Conservation (phyloP, 768 basidiomycete genomes). For the Udeniomyces megalosporus region DNA sequence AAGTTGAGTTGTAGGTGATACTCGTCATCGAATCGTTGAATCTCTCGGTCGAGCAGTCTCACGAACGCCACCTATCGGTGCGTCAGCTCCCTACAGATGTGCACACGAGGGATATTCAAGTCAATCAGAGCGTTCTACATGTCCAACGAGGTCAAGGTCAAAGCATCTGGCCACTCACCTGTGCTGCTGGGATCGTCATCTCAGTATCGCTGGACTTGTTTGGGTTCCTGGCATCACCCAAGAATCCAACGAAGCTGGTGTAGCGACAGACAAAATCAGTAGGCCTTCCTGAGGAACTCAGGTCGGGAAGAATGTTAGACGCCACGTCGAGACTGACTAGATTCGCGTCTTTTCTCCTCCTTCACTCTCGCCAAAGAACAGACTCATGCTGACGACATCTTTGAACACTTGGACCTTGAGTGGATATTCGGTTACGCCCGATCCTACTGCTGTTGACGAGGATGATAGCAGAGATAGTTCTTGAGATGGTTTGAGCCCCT, state of each 20-base stretch:
- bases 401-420: conserved; percentile 11
- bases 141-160: neutral
- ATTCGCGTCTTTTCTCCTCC: conserved; percentile 10
- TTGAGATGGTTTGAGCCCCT: conserved; percentile 11
- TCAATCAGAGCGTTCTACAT: neutral
- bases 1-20: neutral
- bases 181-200: conserved; percentile 5
- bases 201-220: conserved; percentile 13
- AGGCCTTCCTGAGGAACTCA: neutral
- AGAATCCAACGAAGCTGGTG: conserved; percentile 11
- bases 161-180: neutral
- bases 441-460: neutral
- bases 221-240: conserved; percentile 14
- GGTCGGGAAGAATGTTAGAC: too few species aligned
- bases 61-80: neutral
- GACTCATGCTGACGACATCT: conserved; percentile 10
- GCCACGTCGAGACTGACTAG: conserved; percentile 4
- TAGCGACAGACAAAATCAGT: neutral
- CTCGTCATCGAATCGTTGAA: conserved; percentile 5
- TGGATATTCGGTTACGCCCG: conserved; percentile 12
- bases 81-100: conserved; percentile 2
- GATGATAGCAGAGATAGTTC: conserved; percentile 8
- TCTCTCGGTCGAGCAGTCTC: neutral
- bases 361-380: conserved; percentile 9
- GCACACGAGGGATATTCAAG: neutral